Evolutionary conservation across 495 filamentous ascomycete genomes (phyloP).

Genomic region (Aspergillus carlsbadensis): DNA sequence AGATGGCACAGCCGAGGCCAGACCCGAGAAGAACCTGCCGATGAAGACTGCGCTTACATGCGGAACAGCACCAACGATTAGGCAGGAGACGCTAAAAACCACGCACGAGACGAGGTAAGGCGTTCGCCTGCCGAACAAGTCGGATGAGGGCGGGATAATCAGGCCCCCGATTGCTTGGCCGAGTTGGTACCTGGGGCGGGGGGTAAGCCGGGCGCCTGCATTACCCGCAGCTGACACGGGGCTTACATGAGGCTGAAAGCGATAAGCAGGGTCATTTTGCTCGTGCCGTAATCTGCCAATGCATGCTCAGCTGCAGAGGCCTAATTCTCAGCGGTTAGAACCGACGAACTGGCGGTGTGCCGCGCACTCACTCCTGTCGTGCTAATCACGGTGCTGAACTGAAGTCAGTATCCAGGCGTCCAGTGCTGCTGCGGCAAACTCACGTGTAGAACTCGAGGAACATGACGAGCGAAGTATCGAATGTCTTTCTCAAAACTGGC

Average conservation of each 20-base stretch:
- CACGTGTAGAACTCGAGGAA: constrained; percentile 40
- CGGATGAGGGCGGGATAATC: constrained; percentile 49
- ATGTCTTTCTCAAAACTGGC: constrained; percentile 28
- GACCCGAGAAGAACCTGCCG: constrained; percentile 42
- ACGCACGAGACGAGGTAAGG: constrained; percentile 43
- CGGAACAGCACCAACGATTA: constrained; percentile 36
- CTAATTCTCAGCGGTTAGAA: constrained; percentile 9
- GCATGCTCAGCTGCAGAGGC: constrained; percentile 30
- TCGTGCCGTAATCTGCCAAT: constrained; percentile 24
- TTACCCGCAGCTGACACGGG: background rate
- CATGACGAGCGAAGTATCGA: constrained; percentile 31
- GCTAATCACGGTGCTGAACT: constrained; percentile 32
- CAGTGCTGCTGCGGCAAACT: background rate
- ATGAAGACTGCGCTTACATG: constrained; percentile 31
- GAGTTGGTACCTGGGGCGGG: constrained; percentile 36
- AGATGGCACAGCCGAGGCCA: constrained; percentile 46
- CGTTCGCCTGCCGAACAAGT: constrained; percentile 46
- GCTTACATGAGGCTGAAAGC: constrained; percentile 34
- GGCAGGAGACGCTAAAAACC: constrained; percentile 38
- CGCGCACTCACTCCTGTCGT: constrained; percentile 32
- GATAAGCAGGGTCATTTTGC: constrained; percentile 24
- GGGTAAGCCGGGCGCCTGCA: background rate
- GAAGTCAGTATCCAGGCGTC: constrained; percentile 6
- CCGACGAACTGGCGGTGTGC: background rate
- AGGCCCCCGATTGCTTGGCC: constrained; percentile 49